These are phyloP conservation scores for Solanum rostratum DNA, from an alignment of 257 asterid genomes.

Conservation along the genomic window DNA sequence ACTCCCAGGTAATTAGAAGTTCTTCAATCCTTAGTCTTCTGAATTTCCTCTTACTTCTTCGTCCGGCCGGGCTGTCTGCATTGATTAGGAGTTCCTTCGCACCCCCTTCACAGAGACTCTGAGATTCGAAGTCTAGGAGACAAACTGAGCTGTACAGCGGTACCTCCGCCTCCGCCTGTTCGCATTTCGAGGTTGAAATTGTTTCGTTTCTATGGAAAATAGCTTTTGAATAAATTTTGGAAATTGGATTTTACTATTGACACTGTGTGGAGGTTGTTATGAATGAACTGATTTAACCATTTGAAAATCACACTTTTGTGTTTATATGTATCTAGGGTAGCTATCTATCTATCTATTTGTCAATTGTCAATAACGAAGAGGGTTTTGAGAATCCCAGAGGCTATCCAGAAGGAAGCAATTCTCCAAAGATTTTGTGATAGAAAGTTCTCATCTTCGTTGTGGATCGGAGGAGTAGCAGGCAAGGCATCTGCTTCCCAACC, in stretches of 20 bases:
- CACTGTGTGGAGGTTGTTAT: no score
- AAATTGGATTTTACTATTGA: no score
- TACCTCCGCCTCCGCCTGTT: not conserved
- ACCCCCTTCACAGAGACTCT: not conserved
- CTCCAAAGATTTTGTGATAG: conserved; percentile 10
- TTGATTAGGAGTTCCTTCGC: no score
- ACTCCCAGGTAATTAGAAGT: no score
- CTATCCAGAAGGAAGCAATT: not conserved
- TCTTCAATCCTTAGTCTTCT: no score
- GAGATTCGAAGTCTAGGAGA: not conserved
- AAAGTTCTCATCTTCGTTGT: not conserved
- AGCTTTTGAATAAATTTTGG: no score
- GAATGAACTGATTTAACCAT: not conserved
- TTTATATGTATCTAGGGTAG: not conserved
- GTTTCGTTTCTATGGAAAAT: no score
- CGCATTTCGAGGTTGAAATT: not conserved
- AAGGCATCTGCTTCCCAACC: not conserved
- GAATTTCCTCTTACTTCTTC: no score
- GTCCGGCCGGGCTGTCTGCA: no score
- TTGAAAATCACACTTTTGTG: not conserved
- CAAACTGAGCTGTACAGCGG: not conserved
- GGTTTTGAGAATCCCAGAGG: not conserved
- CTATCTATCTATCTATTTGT: not conserved
- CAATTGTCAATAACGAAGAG: conserved; percentile 23
- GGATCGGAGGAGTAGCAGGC: not conserved